Percentiles rank a stretch among this genome's conserved stretches.
Conservation (phyloP, 1,284 basidiomycete species). For the Naganishia sp. region DNA sequence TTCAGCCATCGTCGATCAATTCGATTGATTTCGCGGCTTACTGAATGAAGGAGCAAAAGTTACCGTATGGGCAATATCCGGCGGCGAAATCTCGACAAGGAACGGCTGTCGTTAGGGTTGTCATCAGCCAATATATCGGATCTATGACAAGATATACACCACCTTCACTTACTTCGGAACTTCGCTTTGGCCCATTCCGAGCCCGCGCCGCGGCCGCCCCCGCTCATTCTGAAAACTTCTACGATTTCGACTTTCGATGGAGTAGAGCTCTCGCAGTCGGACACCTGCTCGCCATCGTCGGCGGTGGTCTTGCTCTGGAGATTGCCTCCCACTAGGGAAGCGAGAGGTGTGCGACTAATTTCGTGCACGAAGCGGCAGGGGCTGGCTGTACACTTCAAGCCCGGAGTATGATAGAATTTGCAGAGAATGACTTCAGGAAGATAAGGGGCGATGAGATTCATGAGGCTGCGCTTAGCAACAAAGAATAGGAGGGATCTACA, state of each 20-base stretch:
- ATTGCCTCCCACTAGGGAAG: constrained; percentile 17
- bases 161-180: constrained; percentile 43
- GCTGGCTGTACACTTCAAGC: constrained; percentile 51
- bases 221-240: constrained; percentile 52
- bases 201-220: constrained; percentile 50
- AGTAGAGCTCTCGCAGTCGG: constrained; percentile 33
- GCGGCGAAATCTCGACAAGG: constrained; percentile 48
- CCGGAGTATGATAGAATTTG: constrained; percentile 53
- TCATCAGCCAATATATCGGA: neutral
- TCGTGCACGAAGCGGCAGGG: constrained; percentile 55
- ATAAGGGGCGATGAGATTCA: neutral
- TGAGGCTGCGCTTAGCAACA: neutral
- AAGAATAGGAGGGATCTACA: neutral
- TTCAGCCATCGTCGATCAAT: neutral
- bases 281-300: neutral
- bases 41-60: constrained; percentile 54
- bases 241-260: constrained; percentile 38
- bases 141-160: neutral
- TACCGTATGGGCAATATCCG: constrained; percentile 50
- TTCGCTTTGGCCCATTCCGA: constrained; percentile 47
- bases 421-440: constrained; percentile 49
- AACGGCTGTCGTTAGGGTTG: constrained; percentile 39
- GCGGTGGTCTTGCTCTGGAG: neutral
- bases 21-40: neutral
- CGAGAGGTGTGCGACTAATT: constrained; percentile 32